Conservation (phyloP, 1,284 basidiomycete species). For the Schizopora paradoxa region DNA sequence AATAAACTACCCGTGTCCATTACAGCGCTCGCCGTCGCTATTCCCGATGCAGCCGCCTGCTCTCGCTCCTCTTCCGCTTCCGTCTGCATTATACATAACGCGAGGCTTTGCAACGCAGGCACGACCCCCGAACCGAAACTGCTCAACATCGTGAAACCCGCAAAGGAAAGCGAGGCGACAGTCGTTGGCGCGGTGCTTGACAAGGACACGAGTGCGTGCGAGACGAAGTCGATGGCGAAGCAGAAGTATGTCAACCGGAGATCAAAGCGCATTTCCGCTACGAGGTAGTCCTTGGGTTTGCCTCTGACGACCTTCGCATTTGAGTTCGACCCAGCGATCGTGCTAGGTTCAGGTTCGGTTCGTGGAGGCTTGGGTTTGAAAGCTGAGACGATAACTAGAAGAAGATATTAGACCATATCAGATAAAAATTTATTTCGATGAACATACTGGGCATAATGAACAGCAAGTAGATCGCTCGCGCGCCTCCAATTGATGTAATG, state of each 20-base stretch:
- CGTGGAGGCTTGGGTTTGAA: conserved; percentile 43
- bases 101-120: conserved; percentile 66
- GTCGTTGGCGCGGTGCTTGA: conserved; percentile 34
- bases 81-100: conserved; percentile 59
- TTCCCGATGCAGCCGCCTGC: conserved; percentile 22
- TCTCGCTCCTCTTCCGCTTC: conserved; percentile 31
- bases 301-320: conserved; percentile 26
- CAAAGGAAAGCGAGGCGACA: conserved; percentile 45
- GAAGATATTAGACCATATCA: background rate
- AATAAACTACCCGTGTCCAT: conserved; percentile 52
- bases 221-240: conserved; percentile 59
- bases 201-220: conserved; percentile 52
- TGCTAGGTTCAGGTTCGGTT: conserved; percentile 18
- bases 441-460: conserved; percentile 50
- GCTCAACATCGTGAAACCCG: conserved; percentile 49
- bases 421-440: background rate
- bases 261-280: conserved; percentile 66
- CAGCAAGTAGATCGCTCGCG: conserved; percentile 49
- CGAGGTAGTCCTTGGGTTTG: conserved; percentile 45
- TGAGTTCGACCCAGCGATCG: conserved; percentile 15
- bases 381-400: conserved; percentile 37
- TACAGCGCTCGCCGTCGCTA: conserved; percentile 18
- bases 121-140: conserved; percentile 56
- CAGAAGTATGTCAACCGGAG: conserved; percentile 54
- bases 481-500: conserved; percentile 47